phyloP scores from a whole-genome alignment of 2,329 filamentous ascomycete genomes.

The Epichloe amarillans region DNA sequence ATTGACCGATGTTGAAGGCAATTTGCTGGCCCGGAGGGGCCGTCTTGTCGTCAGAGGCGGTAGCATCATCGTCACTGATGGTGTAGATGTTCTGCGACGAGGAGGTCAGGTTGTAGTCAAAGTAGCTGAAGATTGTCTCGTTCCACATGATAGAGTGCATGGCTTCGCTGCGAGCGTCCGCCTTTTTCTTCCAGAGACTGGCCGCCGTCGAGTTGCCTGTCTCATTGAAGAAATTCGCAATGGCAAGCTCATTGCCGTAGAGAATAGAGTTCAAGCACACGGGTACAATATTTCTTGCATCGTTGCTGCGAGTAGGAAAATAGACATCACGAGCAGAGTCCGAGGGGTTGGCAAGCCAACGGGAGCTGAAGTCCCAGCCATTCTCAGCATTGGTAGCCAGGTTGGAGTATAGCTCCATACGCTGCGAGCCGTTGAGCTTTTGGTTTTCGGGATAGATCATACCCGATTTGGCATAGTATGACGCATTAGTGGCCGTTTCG shows the following conservation, averaged over 20 bases:
- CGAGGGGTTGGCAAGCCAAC: constrained; percentile 43
- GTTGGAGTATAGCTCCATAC: constrained; percentile 43
- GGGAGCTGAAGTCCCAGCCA: constrained; percentile 49
- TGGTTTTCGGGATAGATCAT: constrained; percentile 41
- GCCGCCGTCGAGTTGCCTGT: constrained; percentile 38
- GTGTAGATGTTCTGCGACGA: constrained; percentile 41
- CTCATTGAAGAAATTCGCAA: constrained; percentile 38
- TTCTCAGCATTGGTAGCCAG: constrained; percentile 53
- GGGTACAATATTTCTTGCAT: constrained; percentile 43
- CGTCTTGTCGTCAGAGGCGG: constrained; percentile 15
- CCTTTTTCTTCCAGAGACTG: constrained; percentile 33
- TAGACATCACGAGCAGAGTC: constrained; percentile 47
- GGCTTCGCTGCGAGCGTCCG: constrained; percentile 41
- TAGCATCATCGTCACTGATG: constrained; percentile 30
- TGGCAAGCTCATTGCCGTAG: constrained; percentile 50
- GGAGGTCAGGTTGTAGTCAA: constrained; percentile 55
- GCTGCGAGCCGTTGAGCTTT: constrained; percentile 38
- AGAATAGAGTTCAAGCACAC: constrained; percentile 58
- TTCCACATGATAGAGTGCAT: constrained; percentile 56
- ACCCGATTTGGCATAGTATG: constrained; percentile 46
- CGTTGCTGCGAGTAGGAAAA: constrained; percentile 52
- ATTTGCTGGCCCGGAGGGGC: constrained; percentile 44
- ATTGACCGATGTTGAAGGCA: constrained; percentile 44
- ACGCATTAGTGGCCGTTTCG: constrained; percentile 48
- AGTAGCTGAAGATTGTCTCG: constrained; percentile 47